phyloP scores from a whole-genome alignment of 2,329 filamentous ascomycete genomes.

The Rachicladosporium sp. region DNA sequence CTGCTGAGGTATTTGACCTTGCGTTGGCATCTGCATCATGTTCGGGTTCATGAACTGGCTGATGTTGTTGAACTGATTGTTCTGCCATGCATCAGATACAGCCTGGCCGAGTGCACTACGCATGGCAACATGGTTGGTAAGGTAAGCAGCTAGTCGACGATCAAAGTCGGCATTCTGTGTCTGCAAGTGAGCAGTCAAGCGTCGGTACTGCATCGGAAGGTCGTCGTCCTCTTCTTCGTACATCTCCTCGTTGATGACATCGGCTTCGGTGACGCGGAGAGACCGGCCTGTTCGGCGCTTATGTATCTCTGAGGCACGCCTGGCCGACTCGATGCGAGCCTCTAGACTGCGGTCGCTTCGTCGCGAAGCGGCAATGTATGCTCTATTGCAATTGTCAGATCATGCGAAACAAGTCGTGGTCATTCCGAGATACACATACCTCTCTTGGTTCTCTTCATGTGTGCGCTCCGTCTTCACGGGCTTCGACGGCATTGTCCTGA shows the following conservation, averaged over 20 bases:
- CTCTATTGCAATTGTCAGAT: conserved; percentile 36
- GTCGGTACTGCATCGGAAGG: conserved; percentile 52
- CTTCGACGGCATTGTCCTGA: conserved; percentile 28
- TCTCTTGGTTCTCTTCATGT: conserved; percentile 71
- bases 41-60: conserved; percentile 29
- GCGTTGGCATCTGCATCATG: conserved; percentile 16
- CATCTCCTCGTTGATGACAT: conserved; percentile 86
- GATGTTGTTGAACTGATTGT: conserved; percentile 24
- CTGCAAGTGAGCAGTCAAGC: conserved; percentile 50
- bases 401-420: too few relatives aligned
- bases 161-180: conserved; percentile 51
- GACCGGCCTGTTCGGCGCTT: conserved; percentile 74
- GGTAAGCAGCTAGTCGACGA: conserved; percentile 46
- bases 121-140: conserved; percentile 46
- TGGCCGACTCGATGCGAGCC: conserved; percentile 75
- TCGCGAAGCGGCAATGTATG: conserved; percentile 83
- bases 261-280: conserved; percentile 70
- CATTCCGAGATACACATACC: too few relatives aligned
- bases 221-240: conserved; percentile 92
- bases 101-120: conserved; percentile 37
- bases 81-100: conserved; percentile 29
- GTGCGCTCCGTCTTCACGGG: conserved; percentile 57
- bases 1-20: conserved; percentile 5
- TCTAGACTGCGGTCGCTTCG: conserved; percentile 78
- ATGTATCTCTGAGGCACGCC: conserved; percentile 81